phyloP scores from a whole-genome alignment of 2,329 filamentous ascomycete genomes.

The Pleomassaria siparia region DNA sequence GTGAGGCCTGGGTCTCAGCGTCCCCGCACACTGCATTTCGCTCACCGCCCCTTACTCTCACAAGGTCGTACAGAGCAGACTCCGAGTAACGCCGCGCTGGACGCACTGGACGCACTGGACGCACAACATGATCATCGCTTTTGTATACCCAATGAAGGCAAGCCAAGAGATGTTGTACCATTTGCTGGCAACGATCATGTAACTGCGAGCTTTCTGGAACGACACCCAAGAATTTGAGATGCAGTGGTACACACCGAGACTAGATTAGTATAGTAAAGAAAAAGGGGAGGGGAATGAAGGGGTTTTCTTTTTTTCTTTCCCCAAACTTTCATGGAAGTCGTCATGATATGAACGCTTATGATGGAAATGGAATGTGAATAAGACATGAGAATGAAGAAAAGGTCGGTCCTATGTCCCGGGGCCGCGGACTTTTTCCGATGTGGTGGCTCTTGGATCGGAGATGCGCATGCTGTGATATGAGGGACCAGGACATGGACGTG shows the following conservation, averaged over 20 bases:
- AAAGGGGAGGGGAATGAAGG: no score
- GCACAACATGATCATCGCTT: constrained; percentile 8
- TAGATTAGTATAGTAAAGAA: neutral
- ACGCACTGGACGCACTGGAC: no score
- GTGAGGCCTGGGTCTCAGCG: neutral
- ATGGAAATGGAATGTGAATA: no score
- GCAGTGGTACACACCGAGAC: constrained; percentile 4
- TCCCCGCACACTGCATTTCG: neutral
- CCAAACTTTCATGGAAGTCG: no score
- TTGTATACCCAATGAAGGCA: constrained; percentile 3
- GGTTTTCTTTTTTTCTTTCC: no score
- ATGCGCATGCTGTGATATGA: neutral
- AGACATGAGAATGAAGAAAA: no score
- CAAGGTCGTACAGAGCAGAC: constrained; percentile 3
- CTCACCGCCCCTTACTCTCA: constrained; percentile 11
- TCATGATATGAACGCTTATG: no score
- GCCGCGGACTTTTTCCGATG: no score
- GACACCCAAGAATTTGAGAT: constrained; percentile 8
- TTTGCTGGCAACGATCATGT: constrained; percentile 1
- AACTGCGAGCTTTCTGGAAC: constrained; percentile 7
- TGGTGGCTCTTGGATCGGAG: no score
- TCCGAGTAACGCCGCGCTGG: constrained; percentile 6
- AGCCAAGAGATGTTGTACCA: neutral
- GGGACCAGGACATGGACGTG: neutral
- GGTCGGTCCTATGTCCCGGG: no score